phyloP scores from a whole-genome alignment of 2,329 filamentous ascomycete genomes.

The Ophiosphaerella herpotricha region DNA sequence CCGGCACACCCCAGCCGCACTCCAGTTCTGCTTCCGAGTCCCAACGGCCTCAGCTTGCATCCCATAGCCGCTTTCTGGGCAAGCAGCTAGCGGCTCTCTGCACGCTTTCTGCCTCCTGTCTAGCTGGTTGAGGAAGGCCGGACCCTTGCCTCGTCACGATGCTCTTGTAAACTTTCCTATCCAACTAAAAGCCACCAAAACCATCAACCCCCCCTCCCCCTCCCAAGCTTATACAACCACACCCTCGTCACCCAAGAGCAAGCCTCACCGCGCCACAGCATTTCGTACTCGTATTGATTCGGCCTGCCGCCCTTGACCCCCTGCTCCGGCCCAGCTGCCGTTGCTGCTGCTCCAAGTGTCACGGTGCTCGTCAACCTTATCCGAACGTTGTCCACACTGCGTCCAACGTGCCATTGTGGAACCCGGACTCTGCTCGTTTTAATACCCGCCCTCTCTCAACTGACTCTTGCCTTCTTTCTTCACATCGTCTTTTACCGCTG shows the following conservation, averaged over 20 bases:
- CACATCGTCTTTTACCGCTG: slow-evolving; percentile 29
- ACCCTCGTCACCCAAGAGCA: too few species aligned
- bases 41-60: neutral
- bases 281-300: neutral
- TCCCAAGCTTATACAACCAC: too few species aligned
- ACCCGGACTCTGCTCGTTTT: slow-evolving; percentile 29
- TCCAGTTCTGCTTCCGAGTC: neutral
- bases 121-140: too few species aligned
- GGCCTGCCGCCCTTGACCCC: neutral
- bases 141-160: too few species aligned
- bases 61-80: neutral
- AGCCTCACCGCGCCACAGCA: too few species aligned
- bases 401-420: slow-evolving; percentile 24
- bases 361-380: slow-evolving; percentile 25
- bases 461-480: slow-evolving; percentile 5
- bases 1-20: neutral
- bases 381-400: slow-evolving; percentile 19
- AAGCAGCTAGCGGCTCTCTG: too few species aligned
- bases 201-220: too few species aligned
- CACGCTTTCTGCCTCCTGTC: too few species aligned
- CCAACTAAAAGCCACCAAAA: too few species aligned
- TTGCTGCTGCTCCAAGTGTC: slow-evolving; percentile 10
- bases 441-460: slow-evolving; percentile 16
- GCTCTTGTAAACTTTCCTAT: too few species aligned
- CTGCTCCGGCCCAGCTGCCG: slow-evolving; percentile 13